Evolutionary conservation across 2,329 filamentous ascomycete species (phyloP), one percentile per base, ranked within the genome.

Genomic region (Elsinoe necatrix): DNA sequence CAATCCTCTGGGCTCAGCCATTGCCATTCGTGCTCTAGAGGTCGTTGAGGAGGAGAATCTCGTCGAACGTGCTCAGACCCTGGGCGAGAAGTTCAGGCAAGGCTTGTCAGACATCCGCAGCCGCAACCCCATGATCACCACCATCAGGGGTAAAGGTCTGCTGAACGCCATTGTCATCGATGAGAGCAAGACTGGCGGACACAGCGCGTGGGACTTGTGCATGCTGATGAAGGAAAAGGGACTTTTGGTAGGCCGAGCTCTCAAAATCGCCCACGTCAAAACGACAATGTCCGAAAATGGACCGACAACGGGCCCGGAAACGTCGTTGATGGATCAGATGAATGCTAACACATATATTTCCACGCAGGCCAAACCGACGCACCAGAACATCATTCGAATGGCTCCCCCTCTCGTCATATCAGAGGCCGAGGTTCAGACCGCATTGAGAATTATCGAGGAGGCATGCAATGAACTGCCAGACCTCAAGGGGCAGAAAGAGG

Each of bases 161-260:
- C 78, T 98, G 62, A 98, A 98, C 72, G 93, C 93, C 21, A 89
- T 97, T 57, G 86, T 97, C 58, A 96, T 98, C 67, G 90, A 98
- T 68, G 92, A 98, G 75, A 79, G 79, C 56, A 86, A 89, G 72
- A 86, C 91, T 23, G 83, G 83, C 58, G 92, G 92, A 41, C 86
- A 91, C 71, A 86, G 85, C 51, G 93, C 93, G 8, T 98, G 93
- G 93, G 92, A 98, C 73, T 77, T 98, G 62, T 98, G 93, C 73
- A 83, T 98, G 77, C 73, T 97, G 68, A 83, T 96, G 76, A 97
- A 97, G 79, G 83, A 86, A 72, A 97, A 96, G 80, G 93, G 93
- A 58, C 76, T 98, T 57, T 72, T 98, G 80, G 89, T 95, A 64
- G 62, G 67, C 61, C 65, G 67, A 67, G 69, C 72, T 64, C 68